These are phyloP conservation scores for Melanopsichium pennsylvanicum DNA, from an alignment of 1,284 basidiomycete genomes.

Conservation along the genomic window DNA sequence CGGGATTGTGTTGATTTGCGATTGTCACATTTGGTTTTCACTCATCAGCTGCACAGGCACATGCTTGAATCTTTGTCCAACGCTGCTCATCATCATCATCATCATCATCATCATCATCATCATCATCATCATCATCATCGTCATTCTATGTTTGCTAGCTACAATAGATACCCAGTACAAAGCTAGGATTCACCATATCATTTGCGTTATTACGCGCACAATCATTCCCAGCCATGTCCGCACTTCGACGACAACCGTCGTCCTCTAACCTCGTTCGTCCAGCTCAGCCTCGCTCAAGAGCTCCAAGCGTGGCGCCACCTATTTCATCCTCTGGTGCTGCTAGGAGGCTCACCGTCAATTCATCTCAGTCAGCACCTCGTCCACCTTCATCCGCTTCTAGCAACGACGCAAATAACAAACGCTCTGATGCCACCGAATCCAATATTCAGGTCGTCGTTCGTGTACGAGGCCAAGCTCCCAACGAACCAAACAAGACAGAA, in stretches of 20 bases:
- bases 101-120: constrained; percentile 12
- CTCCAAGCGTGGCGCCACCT: constrained; percentile 41
- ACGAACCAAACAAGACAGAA: constrained; percentile 27
- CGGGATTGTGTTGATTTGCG: constrained; percentile 22
- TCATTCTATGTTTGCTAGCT: too few species aligned
- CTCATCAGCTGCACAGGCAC: not conserved
- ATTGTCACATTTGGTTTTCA: not conserved
- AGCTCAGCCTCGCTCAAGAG: constrained; percentile 33
- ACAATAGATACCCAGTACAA: too few species aligned
- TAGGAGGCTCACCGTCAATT: constrained; percentile 20
- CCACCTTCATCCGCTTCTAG: constrained; percentile 16
- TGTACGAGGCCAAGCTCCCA: constrained; percentile 48
- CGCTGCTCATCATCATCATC: constrained; percentile 2
- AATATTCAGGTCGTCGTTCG: constrained; percentile 65
- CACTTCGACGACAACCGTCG: constrained; percentile 37
- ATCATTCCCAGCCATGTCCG: constrained; percentile 26
- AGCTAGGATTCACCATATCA: too few species aligned
- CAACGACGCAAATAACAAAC: constrained; percentile 21
- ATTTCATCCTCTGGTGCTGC: constrained; percentile 33
- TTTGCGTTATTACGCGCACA: constrained; percentile 2
- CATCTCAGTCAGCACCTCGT: constrained; percentile 13
- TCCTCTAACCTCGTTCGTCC: constrained; percentile 28
- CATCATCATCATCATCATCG: not conserved
- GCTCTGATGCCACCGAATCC: constrained; percentile 36
- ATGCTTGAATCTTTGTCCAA: too few species aligned